Percentiles rank a stretch among this genome's conserved stretches.
These are phyloP conservation scores for Plenodomus tracheiphilus DNA, from an alignment of 2,329 filamentous ascomycete species.

Conservation along the genomic window DNA sequence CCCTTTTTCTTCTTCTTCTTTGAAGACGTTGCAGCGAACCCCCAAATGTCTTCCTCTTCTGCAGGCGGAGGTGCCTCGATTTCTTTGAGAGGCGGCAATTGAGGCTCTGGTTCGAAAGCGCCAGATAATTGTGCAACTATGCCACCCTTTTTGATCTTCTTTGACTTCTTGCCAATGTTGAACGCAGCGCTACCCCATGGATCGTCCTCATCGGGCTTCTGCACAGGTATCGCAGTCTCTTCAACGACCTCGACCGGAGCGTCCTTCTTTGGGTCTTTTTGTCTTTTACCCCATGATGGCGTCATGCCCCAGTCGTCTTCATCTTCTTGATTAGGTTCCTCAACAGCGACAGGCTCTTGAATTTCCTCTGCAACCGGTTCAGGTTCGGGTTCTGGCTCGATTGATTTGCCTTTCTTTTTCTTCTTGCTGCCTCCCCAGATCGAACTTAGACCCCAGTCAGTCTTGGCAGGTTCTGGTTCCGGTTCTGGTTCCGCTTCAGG, in stretches of 20 bases:
- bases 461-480: constrained; percentile 34
- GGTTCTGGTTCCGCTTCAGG: constrained; percentile 33
- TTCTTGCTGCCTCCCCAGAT: constrained; percentile 50
- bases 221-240: constrained; percentile 45
- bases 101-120: constrained; percentile 47
- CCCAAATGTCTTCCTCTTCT: constrained; percentile 42
- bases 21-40: constrained; percentile 20
- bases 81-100: constrained; percentile 55
- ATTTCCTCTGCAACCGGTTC: constrained; percentile 28
- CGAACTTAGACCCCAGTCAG: constrained; percentile 42
- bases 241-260: constrained; percentile 45
- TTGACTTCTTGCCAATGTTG: constrained; percentile 56
- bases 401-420: constrained; percentile 50
- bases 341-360: constrained; percentile 53
- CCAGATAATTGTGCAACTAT: constrained; percentile 54
- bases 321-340: constrained; percentile 54
- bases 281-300: constrained; percentile 60
- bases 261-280: constrained; percentile 44
- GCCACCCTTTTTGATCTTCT: constrained; percentile 59
- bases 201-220: constrained; percentile 50
- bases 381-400: constrained; percentile 39
- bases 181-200: constrained; percentile 43
- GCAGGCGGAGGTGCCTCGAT: constrained; percentile 49
- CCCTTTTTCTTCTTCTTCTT: constrained; percentile 45
- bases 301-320: constrained; percentile 59